phyloP scores from a whole-genome alignment of 257 asterid species.

The Parsonsia alboflavescens region DNA sequence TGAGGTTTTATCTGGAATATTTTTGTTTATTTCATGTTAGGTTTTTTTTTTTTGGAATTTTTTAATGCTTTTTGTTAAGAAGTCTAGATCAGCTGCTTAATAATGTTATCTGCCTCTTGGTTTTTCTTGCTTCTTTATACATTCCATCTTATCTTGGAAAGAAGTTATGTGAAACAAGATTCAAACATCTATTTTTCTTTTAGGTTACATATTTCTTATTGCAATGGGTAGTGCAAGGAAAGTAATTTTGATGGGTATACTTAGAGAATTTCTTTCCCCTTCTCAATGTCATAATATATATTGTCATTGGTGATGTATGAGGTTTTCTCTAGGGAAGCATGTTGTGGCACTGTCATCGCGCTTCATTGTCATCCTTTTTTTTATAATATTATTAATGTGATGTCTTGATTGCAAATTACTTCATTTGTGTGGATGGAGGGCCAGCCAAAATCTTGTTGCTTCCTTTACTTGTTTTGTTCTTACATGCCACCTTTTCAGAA shows the following conservation, averaged over 20 bases:
- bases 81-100: background rate
- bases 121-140: no score
- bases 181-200: background rate
- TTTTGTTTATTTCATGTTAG: background rate
- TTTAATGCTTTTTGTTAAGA: background rate
- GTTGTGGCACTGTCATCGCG: background rate
- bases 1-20: conserved; percentile 52
- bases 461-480: background rate
- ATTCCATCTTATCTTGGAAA: background rate
- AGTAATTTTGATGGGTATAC: no score
- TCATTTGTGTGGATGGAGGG: background rate
- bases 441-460: background rate
- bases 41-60: background rate
- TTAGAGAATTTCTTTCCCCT: no score
- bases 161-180: background rate
- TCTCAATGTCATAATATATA: no score
- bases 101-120: no score
- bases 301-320: no score
- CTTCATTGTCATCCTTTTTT: background rate
- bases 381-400: background rate
- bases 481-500: background rate
- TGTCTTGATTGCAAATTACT: background rate
- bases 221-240: background rate
- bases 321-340: background rate
- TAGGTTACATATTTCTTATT: background rate